phyloP scores from a whole-genome alignment of 805 yeast genomes.

The Saccharomycopsis fermentans region DNA sequence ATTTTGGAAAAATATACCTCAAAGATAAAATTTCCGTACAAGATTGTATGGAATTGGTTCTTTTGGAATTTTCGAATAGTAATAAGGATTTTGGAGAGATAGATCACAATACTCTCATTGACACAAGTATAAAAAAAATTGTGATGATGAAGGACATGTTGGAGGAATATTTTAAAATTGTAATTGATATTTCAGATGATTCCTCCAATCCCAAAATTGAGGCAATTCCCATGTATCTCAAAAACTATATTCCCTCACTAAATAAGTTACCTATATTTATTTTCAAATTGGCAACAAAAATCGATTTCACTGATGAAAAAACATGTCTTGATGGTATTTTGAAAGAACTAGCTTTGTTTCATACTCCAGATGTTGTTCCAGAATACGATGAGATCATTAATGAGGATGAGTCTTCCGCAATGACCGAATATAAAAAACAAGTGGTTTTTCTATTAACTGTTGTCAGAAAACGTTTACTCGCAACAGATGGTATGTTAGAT shows the following conservation, averaged over 20 bases:
- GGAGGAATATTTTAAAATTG: conserved; percentile 63
- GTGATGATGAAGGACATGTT: conserved; percentile 65
- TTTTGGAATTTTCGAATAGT: neutral
- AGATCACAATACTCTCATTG: neutral
- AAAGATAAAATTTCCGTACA: conserved; percentile 27
- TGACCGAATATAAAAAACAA: conserved; percentile 25
- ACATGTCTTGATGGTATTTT: conserved; percentile 58
- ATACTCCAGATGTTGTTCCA: conserved; percentile 46
- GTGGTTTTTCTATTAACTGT: conserved; percentile 61
- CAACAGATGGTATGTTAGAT: conserved; percentile 40
- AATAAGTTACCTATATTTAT: conserved; percentile 59
- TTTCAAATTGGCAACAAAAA: conserved; percentile 44
- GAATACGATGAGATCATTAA: conserved; percentile 21
- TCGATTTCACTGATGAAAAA: conserved; percentile 61
- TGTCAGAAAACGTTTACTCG: conserved; percentile 52
- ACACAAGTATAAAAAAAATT: conserved; percentile 20
- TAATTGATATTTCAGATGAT: conserved; percentile 27
- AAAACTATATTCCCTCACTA: conserved; percentile 51
- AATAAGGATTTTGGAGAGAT: neutral
- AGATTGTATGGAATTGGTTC: conserved; percentile 31
- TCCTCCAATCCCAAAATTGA: conserved; percentile 29
- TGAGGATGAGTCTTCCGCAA: conserved; percentile 21
- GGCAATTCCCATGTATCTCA: conserved; percentile 59
- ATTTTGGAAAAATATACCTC: conserved; percentile 56
- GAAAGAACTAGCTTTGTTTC: conserved; percentile 58